Evolutionary conservation across 2,329 filamentous ascomycete genomes (phyloP).

Genomic region (Colletotrichum liriopes): DNA sequence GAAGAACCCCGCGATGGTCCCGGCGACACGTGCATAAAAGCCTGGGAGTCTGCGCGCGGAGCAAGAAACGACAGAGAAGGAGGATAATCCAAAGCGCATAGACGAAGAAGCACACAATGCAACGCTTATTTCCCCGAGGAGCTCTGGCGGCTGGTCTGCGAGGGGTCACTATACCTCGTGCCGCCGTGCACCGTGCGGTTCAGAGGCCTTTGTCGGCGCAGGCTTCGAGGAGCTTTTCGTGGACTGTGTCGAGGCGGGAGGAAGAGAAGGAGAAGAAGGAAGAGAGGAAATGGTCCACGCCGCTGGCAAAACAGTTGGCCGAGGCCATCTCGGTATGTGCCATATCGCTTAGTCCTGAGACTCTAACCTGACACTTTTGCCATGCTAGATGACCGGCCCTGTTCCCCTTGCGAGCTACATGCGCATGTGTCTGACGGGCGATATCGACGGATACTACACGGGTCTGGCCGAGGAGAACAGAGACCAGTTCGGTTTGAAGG

Average conservation of each 20-base stretch:
- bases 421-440: constrained; percentile 97
- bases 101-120: constrained; percentile 19
- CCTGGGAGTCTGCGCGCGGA: constrained; percentile 8
- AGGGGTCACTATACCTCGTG: not conserved
- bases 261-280: constrained; percentile 7
- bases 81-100: not conserved
- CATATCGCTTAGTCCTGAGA: not conserved
- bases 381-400: constrained; percentile 79
- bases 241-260: constrained; percentile 43
- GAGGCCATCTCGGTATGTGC: constrained; percentile 84
- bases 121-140: constrained; percentile 20
- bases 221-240: constrained; percentile 47
- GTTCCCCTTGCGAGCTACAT: constrained; percentile 95
- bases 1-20: constrained; percentile 23
- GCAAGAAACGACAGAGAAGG: not conserved
- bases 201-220: not conserved
- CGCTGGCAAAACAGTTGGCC: constrained; percentile 87
- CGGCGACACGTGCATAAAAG: constrained; percentile 3
- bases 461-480: constrained; percentile 76
- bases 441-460: constrained; percentile 95
- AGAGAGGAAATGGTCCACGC: constrained; percentile 87
- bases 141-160: constrained; percentile 20
- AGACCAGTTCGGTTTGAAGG: constrained; percentile 93
- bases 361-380: constrained; percentile 4
- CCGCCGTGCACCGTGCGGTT: not conserved